These are phyloP conservation scores for Colletotrichum coccodes DNA, from an alignment of 2,329 filamentous ascomycete species.

Conservation along the genomic window DNA sequence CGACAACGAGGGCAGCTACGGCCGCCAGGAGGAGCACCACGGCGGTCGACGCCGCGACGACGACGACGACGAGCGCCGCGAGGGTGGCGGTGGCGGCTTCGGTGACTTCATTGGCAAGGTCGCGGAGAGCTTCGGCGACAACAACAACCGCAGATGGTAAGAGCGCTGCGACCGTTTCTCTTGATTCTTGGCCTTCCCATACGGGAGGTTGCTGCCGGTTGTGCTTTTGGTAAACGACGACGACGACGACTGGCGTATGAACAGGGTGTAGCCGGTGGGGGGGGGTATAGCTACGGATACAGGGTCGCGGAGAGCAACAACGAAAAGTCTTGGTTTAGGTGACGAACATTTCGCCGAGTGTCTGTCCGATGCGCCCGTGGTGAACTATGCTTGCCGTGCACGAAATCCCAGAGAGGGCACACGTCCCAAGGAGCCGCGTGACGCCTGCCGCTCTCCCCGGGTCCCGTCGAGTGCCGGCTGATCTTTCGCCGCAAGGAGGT, in stretches of 20 bases:
- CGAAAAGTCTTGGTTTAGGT: constrained; percentile 16
- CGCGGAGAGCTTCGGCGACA: constrained; percentile 30
- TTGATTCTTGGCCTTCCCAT: not conserved
- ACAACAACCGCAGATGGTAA: constrained; percentile 33
- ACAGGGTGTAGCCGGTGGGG: not conserved
- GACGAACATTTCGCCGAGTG: not conserved
- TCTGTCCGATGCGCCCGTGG: too few relatives aligned
- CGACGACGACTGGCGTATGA: not conserved
- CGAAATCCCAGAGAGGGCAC: too few relatives aligned
- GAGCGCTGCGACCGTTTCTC: not conserved
- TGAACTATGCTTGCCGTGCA: too few relatives aligned
- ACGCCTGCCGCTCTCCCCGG: too few relatives aligned
- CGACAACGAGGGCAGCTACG: constrained; percentile 36
- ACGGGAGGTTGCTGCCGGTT: not conserved
- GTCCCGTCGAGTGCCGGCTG: too few relatives aligned
- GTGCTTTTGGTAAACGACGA: constrained; percentile 4
- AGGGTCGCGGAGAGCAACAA: constrained; percentile 13
- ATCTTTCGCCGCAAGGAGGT: not conserved
- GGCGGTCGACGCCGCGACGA: constrained; percentile 31
- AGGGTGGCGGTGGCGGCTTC: constrained; percentile 33
- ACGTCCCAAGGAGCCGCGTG: too few relatives aligned
- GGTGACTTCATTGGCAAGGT: constrained; percentile 36
- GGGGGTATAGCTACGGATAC: not conserved
- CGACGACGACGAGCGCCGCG: constrained; percentile 26
- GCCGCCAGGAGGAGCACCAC: constrained; percentile 32